A percentile compares a stretch with the other conserved stretches of the same genome.
phyloP scores from a whole-genome alignment of 2,329 filamentous ascomycete genomes.

The Sporothrix variecibatus region DNA sequence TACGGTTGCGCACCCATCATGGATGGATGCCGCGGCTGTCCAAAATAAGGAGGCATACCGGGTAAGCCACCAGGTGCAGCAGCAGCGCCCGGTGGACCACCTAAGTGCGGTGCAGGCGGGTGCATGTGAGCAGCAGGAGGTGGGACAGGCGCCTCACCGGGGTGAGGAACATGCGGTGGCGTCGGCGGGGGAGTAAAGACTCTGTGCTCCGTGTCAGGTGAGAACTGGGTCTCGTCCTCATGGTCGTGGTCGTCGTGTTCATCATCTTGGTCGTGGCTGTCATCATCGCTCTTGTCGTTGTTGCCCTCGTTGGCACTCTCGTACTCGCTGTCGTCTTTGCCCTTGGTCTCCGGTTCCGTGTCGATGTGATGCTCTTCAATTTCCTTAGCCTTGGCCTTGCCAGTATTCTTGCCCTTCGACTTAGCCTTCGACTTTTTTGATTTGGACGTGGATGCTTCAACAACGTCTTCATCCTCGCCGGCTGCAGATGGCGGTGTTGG shows the following conservation, averaged over 20 bases:
- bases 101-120: neutral
- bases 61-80: neutral
- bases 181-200: conserved; percentile 20
- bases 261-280: neutral
- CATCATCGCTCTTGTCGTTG: neutral
- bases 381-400: neutral
- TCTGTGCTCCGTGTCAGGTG: conserved; percentile 11
- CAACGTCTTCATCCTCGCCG: neutral
- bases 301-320: neutral
- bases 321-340: conserved; percentile 13
- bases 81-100: neutral
- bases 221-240: conserved; percentile 11
- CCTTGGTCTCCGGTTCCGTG: neutral
- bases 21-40: neutral
- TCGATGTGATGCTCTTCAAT: neutral
- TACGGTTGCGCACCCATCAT: neutral
- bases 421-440: neutral
- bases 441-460: neutral
- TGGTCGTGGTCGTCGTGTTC: neutral
- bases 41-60: neutral
- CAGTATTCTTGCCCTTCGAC: neutral
- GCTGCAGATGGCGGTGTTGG: neutral
- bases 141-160: neutral
- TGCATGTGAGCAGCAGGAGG: neutral
- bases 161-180: conserved; percentile 8